Conservation (phyloP, 352 stramenopile genomes). For the Thraustotheca clavata region DNA sequence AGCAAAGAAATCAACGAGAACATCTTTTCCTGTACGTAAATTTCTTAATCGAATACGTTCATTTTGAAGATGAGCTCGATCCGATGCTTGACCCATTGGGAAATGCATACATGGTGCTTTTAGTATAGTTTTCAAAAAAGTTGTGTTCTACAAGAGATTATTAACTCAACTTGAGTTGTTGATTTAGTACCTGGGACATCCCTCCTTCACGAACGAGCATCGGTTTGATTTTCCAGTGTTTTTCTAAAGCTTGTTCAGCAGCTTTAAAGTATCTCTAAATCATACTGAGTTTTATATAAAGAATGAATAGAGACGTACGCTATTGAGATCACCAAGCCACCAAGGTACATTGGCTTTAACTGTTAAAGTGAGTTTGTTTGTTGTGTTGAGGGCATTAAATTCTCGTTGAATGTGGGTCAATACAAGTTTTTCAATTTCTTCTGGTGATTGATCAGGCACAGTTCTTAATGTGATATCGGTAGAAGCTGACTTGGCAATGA, state of each 20-base stretch:
- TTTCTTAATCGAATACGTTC: slow-evolving; percentile 22
- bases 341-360: slow-evolving; percentile 21
- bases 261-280: slow-evolving; percentile 20
- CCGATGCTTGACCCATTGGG: slow-evolving; percentile 22
- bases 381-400: slow-evolving; percentile 16
- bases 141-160: slow-evolving; percentile 9
- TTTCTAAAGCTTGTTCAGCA: slow-evolving; percentile 19
- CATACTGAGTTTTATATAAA: not conserved
- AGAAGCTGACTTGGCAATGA: slow-evolving; percentile 14
- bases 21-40: slow-evolving; percentile 20
- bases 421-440: slow-evolving; percentile 18
- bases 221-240: slow-evolving; percentile 23
- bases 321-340: slow-evolving; percentile 22
- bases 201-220: slow-evolving; percentile 23
- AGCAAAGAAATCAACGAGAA: slow-evolving; percentile 20
- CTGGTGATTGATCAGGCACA: slow-evolving; percentile 19
- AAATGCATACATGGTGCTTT: slow-evolving; percentile 22
- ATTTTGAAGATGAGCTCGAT: slow-evolving; percentile 23
- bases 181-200: slow-evolving; percentile 15
- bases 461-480: slow-evolving; percentile 21
- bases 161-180: not conserved
- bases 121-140: slow-evolving; percentile 19
- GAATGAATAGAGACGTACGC: not conserved
- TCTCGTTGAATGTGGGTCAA: slow-evolving; percentile 8
- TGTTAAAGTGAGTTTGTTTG: slow-evolving; percentile 6